These are phyloP conservation scores for Calocybe indica DNA, from an alignment of 768 basidiomycete genomes.

Conservation along the genomic window DNA sequence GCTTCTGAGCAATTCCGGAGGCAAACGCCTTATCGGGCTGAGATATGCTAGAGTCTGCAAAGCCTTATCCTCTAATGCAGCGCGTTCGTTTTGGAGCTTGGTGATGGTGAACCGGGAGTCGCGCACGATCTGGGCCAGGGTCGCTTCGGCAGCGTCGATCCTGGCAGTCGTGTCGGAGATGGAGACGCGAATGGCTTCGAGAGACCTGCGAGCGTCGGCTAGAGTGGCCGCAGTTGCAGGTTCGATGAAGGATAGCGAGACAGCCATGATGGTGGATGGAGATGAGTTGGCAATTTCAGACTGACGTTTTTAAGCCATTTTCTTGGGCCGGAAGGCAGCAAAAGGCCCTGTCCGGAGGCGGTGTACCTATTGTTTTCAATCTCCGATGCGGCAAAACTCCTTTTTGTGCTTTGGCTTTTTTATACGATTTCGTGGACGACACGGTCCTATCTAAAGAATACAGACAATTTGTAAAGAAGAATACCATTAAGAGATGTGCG, in stretches of 20 bases:
- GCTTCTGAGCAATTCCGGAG: constrained; percentile 65
- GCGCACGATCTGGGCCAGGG: constrained; percentile 51
- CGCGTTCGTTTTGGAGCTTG: constrained; percentile 45
- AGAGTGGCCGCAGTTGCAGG: constrained; percentile 55
- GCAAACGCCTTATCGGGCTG: constrained; percentile 66
- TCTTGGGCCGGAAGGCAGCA: too few species aligned
- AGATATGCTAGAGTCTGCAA: constrained; percentile 55
- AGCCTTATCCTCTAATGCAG: constrained; percentile 40
- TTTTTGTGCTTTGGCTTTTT: too few species aligned
- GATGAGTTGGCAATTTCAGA: not conserved
- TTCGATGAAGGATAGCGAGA: constrained; percentile 36
- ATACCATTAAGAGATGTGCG: too few species aligned
- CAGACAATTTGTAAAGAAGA: too few species aligned
- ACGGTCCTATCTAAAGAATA: too few species aligned
- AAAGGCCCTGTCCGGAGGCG: too few species aligned
- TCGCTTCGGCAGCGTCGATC: constrained; percentile 48
- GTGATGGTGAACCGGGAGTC: constrained; percentile 50
- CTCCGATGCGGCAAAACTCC: too few species aligned
- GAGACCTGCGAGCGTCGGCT: constrained; percentile 42
- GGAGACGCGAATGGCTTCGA: constrained; percentile 28
- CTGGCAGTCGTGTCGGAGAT: constrained; percentile 31
- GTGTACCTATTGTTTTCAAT: too few species aligned
- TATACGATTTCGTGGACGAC: too few species aligned
- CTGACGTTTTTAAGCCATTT: too few species aligned
- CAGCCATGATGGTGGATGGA: constrained; percentile 14